Base-by-base conservation (phyloP, 225 moss, liverwort and hornwort species). In the Physcomitrellopsis africana region DNA sequence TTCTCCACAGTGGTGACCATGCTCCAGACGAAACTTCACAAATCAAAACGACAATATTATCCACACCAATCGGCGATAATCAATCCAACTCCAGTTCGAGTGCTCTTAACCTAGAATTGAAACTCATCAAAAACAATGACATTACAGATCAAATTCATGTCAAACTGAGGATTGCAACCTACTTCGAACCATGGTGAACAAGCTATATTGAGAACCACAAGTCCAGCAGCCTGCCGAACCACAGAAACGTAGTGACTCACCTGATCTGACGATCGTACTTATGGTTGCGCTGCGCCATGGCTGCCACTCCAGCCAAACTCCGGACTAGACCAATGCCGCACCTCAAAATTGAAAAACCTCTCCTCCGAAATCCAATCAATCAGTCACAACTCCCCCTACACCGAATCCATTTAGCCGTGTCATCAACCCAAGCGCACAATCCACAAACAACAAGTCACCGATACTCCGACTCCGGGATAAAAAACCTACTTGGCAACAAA, bases 241-340 rank as follows among this genome's bases (percentile, higher is more conserved):
- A 49, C 12, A 14, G 10, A 17, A 58, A 19, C 7, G 24, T 15
- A 10, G 60, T n/a, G 43, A 32, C 53, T 12, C 67, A 89, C 91
- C 91, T 81, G 68, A 91, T 79, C 81, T 91, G 91, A 18, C 91
- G 91, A 64, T 91, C 91, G 79, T 91, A 91, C 72, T 91, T 91
- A 65, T 81, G 86, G 71, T 77, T 67, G 62, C 88, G 91, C 84
- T 89, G 91, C 84, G 88, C 89, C 91, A 89, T 91, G 70, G 82
- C 86, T 77, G 71, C 56, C 42, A 71, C 8, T 57, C 27, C 32
- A 16, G 24, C 58, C 58, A 9, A 23, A 10, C 58, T 26, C 58
- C 24, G 58, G 8, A 23, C 58, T 58, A 58, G 23, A 24, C 24
- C 24, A 22, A 58, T 22, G 58, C 58, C 10, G 58, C 58, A 58